Evolutionary conservation across 2,329 filamentous ascomycete genomes (phyloP).

Genomic region (Keithomyces neogunnii): DNA sequence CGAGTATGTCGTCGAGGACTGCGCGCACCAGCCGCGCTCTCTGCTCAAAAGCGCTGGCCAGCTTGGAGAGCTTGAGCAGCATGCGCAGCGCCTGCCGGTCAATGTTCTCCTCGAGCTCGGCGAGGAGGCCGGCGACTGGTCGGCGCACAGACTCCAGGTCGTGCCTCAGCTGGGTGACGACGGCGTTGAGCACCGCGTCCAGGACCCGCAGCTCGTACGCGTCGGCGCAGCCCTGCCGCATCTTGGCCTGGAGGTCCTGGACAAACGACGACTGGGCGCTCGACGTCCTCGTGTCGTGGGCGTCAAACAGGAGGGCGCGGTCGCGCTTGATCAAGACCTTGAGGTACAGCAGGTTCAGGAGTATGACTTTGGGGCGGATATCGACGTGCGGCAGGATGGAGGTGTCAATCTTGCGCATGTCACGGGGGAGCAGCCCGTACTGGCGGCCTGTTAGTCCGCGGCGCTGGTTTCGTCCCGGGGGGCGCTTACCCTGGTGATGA

Average conservation of each 20-base stretch:
- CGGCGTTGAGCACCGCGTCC: slow-evolving; percentile 87
- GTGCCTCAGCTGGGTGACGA: slow-evolving; percentile 80
- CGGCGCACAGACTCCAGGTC: slow-evolving; percentile 91
- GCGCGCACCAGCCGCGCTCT: slow-evolving; percentile 89
- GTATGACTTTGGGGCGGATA: slow-evolving; percentile 80
- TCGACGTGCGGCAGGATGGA: slow-evolving; percentile 91
- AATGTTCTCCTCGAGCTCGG: slow-evolving; percentile 91
- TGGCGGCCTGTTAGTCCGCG: slow-evolving; percentile 25
- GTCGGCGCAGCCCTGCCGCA: slow-evolving; percentile 60
- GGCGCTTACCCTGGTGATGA: slow-evolving; percentile 72
- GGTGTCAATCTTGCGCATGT: slow-evolving; percentile 93
- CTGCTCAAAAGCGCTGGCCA: slow-evolving; percentile 91
- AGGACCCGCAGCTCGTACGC: slow-evolving; percentile 91
- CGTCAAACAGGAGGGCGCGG: slow-evolving; percentile 87
- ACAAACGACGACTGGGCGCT: slow-evolving; percentile 95
- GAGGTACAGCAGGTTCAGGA: slow-evolving; percentile 88
- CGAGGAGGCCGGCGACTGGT: slow-evolving; percentile 77
- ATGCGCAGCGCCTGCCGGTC: slow-evolving; percentile 86
- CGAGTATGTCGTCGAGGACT: slow-evolving; percentile 85
- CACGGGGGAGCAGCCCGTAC: slow-evolving; percentile 86
- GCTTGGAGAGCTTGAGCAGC: slow-evolving; percentile 87
- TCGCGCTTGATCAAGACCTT: slow-evolving; percentile 91
- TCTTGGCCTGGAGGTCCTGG: slow-evolving; percentile 88
- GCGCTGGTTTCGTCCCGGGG: background rate
- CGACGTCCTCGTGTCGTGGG: slow-evolving; percentile 85